Base-by-base conservation (phyloP, 192 early-diverging fungal genomes). In the Linnemannia hyalina region DNA sequence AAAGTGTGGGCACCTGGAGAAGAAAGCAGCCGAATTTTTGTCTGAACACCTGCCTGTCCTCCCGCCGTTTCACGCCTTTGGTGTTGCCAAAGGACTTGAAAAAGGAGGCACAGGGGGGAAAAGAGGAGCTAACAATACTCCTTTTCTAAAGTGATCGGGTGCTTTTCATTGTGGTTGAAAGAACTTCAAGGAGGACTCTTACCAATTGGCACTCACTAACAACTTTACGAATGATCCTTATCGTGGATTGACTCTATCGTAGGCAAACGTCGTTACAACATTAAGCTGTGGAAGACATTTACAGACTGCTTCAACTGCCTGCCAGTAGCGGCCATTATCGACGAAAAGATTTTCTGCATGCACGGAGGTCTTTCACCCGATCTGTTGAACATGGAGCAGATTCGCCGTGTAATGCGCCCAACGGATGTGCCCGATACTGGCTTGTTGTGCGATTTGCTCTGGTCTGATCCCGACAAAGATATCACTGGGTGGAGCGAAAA, bases 221-320 rank as follows among this genome's bases (percentile, higher is more conserved):
- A 16, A 9, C 29, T 26, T 65, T 11, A 32, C 11, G n/a, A 65
- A 65, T 65, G 60, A 32, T 11, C 60, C 11, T 13, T 3, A 8
- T 9, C 7, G 55, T 26, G 55, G 3, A 26, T 73, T 40, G 81
- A 16, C 49, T 42, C 55, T 68, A 15, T 57, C 11, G 22, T 77
- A 97, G 96, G 96, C 89, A 99, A 99, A 88, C 91, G 98, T 86
- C 90, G 98, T 76, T 98, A 98, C 91, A 98, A 99, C 91, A 98
- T 98, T 91, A 98, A 98, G 89, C 91, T 99, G 72, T 99, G 98
- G 98, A 99, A 99, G 89, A 98, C 96, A n/a, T 99, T 99, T 83
- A 99, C 97, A 29, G 98, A 99, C 90, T 99, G 98, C 88, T 99
- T 99, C 92, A 99, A 99, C 89, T 99, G 98, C 81, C 91, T 99